Evolutionary conservation across 2,329 filamentous ascomycete genomes (phyloP).

Genomic region (Talaromyces sp.): DNA sequence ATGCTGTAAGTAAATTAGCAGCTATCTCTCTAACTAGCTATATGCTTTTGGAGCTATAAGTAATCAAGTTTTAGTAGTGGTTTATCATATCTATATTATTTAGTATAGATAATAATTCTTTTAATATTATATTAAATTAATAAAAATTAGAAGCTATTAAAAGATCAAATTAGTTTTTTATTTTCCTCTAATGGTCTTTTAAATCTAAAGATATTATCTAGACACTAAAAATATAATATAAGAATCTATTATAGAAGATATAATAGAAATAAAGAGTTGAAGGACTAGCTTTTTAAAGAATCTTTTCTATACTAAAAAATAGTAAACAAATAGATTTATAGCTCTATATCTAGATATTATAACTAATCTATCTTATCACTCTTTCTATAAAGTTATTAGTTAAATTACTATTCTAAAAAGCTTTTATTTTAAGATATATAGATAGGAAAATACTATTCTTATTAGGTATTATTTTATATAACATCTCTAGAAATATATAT

Average conservation of each 20-base stretch:
- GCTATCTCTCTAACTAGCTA: constrained; percentile 6
- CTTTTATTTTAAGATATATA: not conserved
- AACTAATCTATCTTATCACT: not conserved
- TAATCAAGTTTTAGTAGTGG: constrained; percentile 6
- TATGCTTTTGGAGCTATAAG: constrained; percentile 8
- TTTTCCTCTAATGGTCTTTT: not conserved
- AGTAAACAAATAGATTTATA: not conserved
- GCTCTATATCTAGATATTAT: not conserved
- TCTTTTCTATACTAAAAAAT: not conserved
- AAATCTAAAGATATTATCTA: not conserved
- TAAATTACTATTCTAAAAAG: not conserved
- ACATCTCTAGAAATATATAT: not conserved
- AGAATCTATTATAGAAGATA: not conserved
- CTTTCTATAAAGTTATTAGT: not conserved
- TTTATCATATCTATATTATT: not conserved
- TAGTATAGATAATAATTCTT: not conserved
- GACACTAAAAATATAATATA: not conserved
- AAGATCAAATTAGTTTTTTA: not conserved
- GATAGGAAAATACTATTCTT: not conserved
- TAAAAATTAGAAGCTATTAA: not conserved
- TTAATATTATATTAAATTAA: constrained; percentile 6
- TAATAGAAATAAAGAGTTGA: not conserved
- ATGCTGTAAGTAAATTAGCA: constrained; percentile 7
- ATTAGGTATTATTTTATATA: not conserved
- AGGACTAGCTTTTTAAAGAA: not conserved